Evolutionary conservation across 1,139 yeast genomes (phyloP).

Genomic region (Geotrichum phurueaensis): DNA sequence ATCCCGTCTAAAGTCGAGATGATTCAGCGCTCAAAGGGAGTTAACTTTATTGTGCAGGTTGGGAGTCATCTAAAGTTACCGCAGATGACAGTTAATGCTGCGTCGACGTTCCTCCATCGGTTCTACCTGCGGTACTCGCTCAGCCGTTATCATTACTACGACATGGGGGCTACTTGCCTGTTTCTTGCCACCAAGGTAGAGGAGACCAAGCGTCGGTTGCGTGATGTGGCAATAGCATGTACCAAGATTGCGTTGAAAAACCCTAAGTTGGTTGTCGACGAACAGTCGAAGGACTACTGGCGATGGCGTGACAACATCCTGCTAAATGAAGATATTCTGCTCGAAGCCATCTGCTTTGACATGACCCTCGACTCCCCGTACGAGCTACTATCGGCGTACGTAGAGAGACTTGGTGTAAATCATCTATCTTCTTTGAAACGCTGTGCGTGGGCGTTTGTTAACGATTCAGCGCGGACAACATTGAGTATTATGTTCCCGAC

Average conservation of each 20-base stretch:
- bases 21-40: slow-evolving; percentile 43
- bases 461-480: slow-evolving; percentile 38
- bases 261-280: slow-evolving; percentile 39
- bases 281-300: slow-evolving; percentile 45
- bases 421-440: slow-evolving; percentile 28
- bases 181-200: slow-evolving; percentile 50
- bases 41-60: slow-evolving; percentile 41
- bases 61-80: slow-evolving; percentile 43
- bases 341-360: slow-evolving; percentile 49
- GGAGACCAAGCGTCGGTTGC: slow-evolving; percentile 44
- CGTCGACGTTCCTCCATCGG: slow-evolving; percentile 46
- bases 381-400: slow-evolving; percentile 27
- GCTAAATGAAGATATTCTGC: slow-evolving; percentile 42
- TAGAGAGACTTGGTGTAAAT: slow-evolving; percentile 26
- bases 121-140: slow-evolving; percentile 45
- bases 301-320: slow-evolving; percentile 46
- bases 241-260: slow-evolving; percentile 44
- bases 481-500: slow-evolving; percentile 32
- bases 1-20: slow-evolving; percentile 40
- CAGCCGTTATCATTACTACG: slow-evolving; percentile 38
- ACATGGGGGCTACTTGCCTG: slow-evolving; percentile 45
- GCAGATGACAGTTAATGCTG: slow-evolving; percentile 44
- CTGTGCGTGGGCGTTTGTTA: slow-evolving; percentile 38
- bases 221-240: slow-evolving; percentile 45
- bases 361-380: slow-evolving; percentile 44